phyloP scores from a whole-genome alignment of 2,329 filamentous ascomycete species.

The Pseudogymnoascus sp. region DNA sequence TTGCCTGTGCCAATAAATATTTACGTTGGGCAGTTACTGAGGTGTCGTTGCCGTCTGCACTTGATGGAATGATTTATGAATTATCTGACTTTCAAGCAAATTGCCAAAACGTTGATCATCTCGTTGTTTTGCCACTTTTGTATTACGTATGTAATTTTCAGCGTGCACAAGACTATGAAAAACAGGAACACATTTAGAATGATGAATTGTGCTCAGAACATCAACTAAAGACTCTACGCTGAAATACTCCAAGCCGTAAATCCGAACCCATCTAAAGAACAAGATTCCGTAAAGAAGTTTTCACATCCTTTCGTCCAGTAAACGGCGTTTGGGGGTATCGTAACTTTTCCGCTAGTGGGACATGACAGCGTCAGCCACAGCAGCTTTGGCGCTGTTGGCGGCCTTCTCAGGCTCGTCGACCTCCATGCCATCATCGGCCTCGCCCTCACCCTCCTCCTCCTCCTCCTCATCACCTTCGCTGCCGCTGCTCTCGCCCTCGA shows the following conservation, averaged over 20 bases:
- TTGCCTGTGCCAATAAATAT: not conserved
- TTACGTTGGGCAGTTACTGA: not conserved
- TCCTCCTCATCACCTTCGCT: conserved; percentile 63
- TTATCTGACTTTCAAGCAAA: not conserved
- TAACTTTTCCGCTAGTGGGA: conserved; percentile 19
- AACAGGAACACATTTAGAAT: not conserved
- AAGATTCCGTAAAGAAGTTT: not conserved
- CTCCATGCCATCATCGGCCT: conserved; percentile 41
- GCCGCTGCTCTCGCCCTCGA: conserved; percentile 68
- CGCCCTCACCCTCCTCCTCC: conserved; percentile 45
- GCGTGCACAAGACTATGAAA: not conserved
- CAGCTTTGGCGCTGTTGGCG: conserved; percentile 15
- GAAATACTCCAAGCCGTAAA: conserved; percentile 1
- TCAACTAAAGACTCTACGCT: conserved; percentile 3
- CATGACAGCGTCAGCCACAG: conserved; percentile 24
- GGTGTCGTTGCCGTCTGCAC: not conserved
- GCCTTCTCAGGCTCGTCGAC: conserved; percentile 34
- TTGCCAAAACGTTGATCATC: not conserved
- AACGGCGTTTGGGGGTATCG: not conserved
- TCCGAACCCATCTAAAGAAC: conserved; percentile 2
- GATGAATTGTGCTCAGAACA: not conserved
- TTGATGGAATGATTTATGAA: not conserved
- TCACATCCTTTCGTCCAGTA: not conserved
- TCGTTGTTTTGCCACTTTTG: not conserved
- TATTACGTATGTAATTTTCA: not conserved